These are phyloP conservation scores for Clarkia xantiana DNA, from an alignment of 345 rosid genomes.

Conservation along the genomic window DNA sequence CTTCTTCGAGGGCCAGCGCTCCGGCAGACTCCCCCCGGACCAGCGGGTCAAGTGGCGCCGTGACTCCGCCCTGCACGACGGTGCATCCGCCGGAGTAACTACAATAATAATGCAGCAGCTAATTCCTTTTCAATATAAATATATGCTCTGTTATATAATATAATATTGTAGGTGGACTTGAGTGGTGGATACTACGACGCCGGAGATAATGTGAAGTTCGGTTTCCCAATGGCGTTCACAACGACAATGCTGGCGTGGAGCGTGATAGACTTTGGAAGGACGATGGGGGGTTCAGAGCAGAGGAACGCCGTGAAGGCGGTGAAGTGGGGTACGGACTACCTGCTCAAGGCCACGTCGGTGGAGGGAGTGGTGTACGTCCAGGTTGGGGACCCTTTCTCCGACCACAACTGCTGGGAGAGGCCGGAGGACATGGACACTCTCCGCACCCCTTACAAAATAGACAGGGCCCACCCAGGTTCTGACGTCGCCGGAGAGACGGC, in stretches of 20 bases:
- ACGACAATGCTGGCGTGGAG: slow-evolving; percentile 88
- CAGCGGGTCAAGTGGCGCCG: slow-evolving; percentile 76
- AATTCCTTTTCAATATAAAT: too few relatives aligned
- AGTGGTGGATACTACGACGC: slow-evolving; percentile 96
- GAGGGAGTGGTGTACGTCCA: slow-evolving; percentile 55
- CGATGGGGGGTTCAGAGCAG: slow-evolving; percentile 85
- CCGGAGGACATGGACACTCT: slow-evolving; percentile 97
- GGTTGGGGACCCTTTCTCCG: slow-evolving; percentile 78
- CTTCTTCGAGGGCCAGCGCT: slow-evolving; percentile 94
- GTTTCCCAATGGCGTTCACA: slow-evolving; percentile 95
- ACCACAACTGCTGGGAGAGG: slow-evolving; percentile 89
- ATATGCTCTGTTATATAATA: too few relatives aligned
- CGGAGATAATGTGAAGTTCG: slow-evolving; percentile 89
- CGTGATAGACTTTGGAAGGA: slow-evolving; percentile 70
- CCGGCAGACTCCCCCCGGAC: slow-evolving; percentile 65
- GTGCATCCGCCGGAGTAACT: slow-evolving; percentile 38
- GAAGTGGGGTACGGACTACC: slow-evolving; percentile 79
- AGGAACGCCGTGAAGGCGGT: slow-evolving; percentile 52
- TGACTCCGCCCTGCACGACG: slow-evolving; percentile 84
- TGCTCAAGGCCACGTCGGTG: slow-evolving; percentile 60
- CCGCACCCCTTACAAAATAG: slow-evolving; percentile 66
- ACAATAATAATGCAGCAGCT: slow-evolving; percentile 1
- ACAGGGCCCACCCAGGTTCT: slow-evolving; percentile 65
- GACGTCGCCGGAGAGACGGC: slow-evolving; percentile 98
- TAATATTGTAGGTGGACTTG: slow-evolving; percentile 53